Evolutionary conservation across 306 rosid genomes (phyloP).

Genomic region (Corylus americana): DNA sequence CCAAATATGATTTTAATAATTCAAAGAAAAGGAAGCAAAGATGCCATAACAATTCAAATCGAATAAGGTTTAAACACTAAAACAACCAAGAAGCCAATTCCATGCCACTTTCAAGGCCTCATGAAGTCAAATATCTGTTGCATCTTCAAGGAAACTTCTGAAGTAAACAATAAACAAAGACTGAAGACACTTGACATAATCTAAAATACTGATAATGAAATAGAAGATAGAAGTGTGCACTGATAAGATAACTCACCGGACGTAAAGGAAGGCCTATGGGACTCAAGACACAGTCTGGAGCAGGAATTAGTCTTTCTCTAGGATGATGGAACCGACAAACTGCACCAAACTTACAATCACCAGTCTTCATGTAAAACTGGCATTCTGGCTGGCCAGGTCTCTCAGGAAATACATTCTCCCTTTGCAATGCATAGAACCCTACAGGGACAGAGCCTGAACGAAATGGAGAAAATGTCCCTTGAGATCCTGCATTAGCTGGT

Average conservation of each 20-base stretch:
- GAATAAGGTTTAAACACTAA: background rate
- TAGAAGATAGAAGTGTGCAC: background rate
- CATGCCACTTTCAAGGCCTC: slow-evolving; percentile 5
- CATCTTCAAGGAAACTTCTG: slow-evolving; percentile 16
- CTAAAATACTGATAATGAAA: slow-evolving; percentile 19
- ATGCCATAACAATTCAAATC: background rate
- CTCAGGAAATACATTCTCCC: slow-evolving; percentile 97
- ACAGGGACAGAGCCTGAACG: slow-evolving; percentile 70
- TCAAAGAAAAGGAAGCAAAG: background rate
- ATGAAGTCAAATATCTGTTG: slow-evolving; percentile 4
- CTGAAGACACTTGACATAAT: slow-evolving; percentile 4
- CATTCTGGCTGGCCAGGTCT: slow-evolving; percentile 98
- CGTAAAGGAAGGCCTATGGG: slow-evolving; percentile 93
- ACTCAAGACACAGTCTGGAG: slow-evolving; percentile 93
- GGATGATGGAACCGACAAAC: slow-evolving; percentile 98
- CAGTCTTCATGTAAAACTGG: slow-evolving; percentile 96
- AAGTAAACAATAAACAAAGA: background rate
- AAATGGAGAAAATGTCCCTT: slow-evolving; percentile 62
- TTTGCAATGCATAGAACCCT: slow-evolving; percentile 75
- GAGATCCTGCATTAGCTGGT: slow-evolving; percentile 58
- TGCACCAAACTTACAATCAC: slow-evolving; percentile 96
- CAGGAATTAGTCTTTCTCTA: slow-evolving; percentile 78
- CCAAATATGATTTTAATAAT: background rate
- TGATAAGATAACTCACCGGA: slow-evolving; percentile 62
- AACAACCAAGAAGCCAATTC: slow-evolving; percentile 18